Evolutionary conservation across 352 stramenopile species (phyloP), one percentile per base, ranked within the genome.

Genomic region (Phytophthora pinifolia): DNA sequence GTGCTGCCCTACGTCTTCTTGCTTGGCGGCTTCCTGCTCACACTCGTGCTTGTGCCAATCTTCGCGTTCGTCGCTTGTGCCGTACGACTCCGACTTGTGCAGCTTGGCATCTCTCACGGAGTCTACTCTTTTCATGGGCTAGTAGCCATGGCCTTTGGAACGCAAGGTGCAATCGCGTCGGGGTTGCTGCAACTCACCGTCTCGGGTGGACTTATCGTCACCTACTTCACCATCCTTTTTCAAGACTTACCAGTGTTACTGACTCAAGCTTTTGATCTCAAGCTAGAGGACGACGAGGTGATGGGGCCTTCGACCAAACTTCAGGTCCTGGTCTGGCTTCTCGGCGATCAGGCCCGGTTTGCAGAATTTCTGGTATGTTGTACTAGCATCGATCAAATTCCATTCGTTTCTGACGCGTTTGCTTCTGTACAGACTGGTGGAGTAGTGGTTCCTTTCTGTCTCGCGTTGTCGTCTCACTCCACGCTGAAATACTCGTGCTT

Each of bases 91-190:
- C 52, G 67, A 18, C 64, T 85, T 22, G 58, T 85, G 9, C 66
- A 80, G 30, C 36, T 85, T 18, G 67, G 75, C 1, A 72, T 83
- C 6, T 63, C 65, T 2, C 60, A 83, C 20, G 75, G 75, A 14
- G 66, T 79, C 33, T 85, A 85, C 59, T 85, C 75, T 20, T 49
- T 85, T 12, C 75, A 80, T 37, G 72, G 75, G 31, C 53, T 85
- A 22, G 75, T 64, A 1, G 68, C 68, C 33, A 57, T 81, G 41
- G 72, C 72, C 22, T 80, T 83, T 36, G 75, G 72, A 1, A 27
- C 15, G 1, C 36, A 61, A 31, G 72, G 70, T 14, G 63, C 60
- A 18, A 61, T 71, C 34, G 32, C 50, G 5, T 70, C 76, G 14
- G 59, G 37, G 9, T 13, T 64, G 5, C 61, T 71, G 1, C 75